Evolutionary conservation across 306 rosid species (phyloP).

Genomic region (Hippophae rhamnoides): DNA sequence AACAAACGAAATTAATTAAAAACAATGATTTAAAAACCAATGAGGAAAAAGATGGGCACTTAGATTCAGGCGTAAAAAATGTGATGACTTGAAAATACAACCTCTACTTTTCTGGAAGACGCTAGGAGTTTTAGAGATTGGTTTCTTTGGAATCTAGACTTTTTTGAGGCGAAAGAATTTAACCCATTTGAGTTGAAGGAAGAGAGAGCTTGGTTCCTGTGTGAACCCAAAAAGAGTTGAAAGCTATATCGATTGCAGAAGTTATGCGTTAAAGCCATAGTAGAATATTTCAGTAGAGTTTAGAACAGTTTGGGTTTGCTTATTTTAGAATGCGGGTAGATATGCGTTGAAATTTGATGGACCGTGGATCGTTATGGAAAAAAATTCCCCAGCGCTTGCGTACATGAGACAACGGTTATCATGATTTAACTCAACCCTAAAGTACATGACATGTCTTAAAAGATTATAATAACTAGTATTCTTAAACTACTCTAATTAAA

Average conservation of each 20-base stretch:
- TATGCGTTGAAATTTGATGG: too few species aligned
- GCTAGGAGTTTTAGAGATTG: slow-evolving; percentile 27
- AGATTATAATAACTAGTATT: too few species aligned
- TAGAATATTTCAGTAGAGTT: too few species aligned
- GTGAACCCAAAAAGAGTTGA: slow-evolving; percentile 28
- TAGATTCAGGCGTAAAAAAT: slow-evolving; percentile 9
- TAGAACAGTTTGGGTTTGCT: too few species aligned
- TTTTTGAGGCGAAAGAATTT: slow-evolving; percentile 22
- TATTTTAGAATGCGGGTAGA: too few species aligned
- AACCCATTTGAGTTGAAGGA: slow-evolving; percentile 35
- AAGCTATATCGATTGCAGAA: slow-evolving; percentile 35
- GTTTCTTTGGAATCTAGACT: slow-evolving; percentile 27
- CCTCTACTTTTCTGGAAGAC: slow-evolving; percentile 59
- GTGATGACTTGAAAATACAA: slow-evolving; percentile 14
- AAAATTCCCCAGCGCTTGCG: too few species aligned
- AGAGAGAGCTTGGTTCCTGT: slow-evolving; percentile 19
- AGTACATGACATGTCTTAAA: too few species aligned
- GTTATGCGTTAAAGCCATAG: slow-evolving; percentile 62
- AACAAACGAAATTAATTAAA: background rate
- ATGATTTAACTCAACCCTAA: too few species aligned
- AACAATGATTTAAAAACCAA: background rate
- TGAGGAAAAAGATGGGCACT: slow-evolving; percentile 8
- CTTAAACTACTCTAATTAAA: too few species aligned
- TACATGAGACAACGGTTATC: too few species aligned
- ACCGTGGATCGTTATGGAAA: too few species aligned